These are phyloP conservation scores for Sphagnum tenellum DNA, from an alignment of 225 moss, liverwort and hornwort species.

Conservation along the genomic window DNA sequence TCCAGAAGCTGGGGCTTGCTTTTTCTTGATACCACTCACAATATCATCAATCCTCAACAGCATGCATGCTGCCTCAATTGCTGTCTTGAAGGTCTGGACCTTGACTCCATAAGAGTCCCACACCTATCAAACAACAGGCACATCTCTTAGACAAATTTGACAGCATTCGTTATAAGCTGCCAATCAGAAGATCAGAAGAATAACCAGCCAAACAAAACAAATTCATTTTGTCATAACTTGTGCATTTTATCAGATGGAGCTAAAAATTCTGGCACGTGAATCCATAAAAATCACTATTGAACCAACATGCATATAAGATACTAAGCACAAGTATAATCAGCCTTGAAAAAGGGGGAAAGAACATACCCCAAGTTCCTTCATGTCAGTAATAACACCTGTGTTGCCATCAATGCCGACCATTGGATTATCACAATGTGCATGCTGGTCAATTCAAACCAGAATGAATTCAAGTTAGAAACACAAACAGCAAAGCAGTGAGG, in stretches of 20 bases:
- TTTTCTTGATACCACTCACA: constrained; percentile 90
- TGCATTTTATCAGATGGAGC: no score
- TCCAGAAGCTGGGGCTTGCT: constrained; percentile 55
- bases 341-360: background rate
- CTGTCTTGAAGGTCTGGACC: constrained; percentile 83
- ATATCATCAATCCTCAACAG: constrained; percentile 92
- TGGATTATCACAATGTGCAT: constrained; percentile 66
- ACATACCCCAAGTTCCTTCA: constrained; percentile 72
- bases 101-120: constrained; percentile 93
- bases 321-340: background rate
- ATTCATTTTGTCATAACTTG: no score
- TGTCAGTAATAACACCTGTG: constrained; percentile 69
- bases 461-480: no score
- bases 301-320: background rate
- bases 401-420: constrained; percentile 79
- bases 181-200: background rate
- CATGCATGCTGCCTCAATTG: constrained; percentile 91
- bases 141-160: background rate
- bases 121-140: constrained; percentile 22
- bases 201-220: background rate
- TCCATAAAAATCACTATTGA: no score
- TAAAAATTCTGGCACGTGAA: no score
- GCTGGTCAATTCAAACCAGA: constrained; percentile 25
- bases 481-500: no score
- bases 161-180: background rate